Evolutionary conservation across 2,329 filamentous ascomycete genomes (phyloP).

Genomic region (Trichoderma brevicompactum): DNA sequence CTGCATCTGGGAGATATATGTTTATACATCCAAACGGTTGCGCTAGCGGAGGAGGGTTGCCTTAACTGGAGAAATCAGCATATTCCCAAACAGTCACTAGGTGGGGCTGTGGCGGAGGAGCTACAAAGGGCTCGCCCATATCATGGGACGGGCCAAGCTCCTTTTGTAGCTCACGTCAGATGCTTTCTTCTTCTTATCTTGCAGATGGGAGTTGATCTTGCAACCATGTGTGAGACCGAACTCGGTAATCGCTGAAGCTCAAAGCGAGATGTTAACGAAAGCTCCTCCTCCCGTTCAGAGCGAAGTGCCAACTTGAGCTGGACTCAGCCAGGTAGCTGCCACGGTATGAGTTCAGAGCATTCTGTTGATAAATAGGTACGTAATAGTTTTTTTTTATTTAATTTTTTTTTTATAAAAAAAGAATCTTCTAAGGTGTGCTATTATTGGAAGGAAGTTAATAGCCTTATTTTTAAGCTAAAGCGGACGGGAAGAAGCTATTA

Average conservation of each 20-base stretch:
- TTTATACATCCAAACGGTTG: not conserved
- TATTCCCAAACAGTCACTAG: not conserved
- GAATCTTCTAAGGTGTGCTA: not conserved
- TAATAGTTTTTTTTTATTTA: too few species aligned
- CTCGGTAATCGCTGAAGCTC: not conserved
- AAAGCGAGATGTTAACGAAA: not conserved
- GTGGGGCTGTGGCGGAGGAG: not conserved
- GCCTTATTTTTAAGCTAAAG: not conserved
- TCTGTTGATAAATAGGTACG: not conserved
- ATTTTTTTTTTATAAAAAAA: too few species aligned
- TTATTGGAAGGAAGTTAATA: not conserved
- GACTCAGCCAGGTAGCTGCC: not conserved
- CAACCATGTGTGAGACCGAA: not conserved
- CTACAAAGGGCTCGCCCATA: not conserved
- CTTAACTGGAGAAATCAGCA: not conserved
- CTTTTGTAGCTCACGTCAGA: not conserved
- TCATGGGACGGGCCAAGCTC: not conserved
- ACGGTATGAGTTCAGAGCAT: not conserved
- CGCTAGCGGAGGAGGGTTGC: not conserved
- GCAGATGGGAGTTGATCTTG: not conserved
- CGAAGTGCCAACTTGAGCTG: not conserved
- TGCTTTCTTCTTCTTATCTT: not conserved
- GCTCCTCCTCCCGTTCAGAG: not conserved
- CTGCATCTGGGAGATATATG: not conserved
- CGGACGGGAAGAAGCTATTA: not conserved